Conservation (phyloP, 768 basidiomycete genomes). For the Trametes sanguinea region DNA sequence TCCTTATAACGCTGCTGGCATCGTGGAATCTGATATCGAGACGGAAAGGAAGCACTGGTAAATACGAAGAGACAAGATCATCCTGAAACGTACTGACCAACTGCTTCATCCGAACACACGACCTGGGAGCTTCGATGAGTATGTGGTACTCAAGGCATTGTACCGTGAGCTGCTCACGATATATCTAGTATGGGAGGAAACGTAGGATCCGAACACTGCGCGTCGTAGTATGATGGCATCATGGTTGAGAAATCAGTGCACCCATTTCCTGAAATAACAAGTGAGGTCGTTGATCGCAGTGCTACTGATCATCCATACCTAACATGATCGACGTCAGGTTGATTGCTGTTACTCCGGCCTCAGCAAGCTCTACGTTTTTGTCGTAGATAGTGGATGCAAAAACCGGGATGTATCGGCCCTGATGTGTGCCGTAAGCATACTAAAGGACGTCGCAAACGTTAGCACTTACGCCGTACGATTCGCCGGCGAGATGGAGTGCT, state of each 20-base stretch:
- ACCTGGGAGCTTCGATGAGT: constrained; percentile 18
- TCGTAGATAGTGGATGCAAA: constrained; percentile 53
- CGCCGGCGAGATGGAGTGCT: constrained; percentile 42
- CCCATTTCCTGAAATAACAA: constrained; percentile 42
- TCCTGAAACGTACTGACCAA: constrained; percentile 31
- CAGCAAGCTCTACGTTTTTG: constrained; percentile 43
- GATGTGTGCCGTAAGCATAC: background rate
- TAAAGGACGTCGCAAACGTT: background rate
- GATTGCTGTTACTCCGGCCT: constrained; percentile 50
- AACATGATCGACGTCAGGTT: constrained; percentile 54
- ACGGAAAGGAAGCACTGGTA: background rate
- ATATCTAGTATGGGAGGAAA: constrained; percentile 50
- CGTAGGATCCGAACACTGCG: constrained; percentile 52
- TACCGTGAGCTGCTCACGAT: constrained; percentile 31
- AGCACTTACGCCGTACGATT: constrained; percentile 53
- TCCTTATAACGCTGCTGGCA: constrained; percentile 43
- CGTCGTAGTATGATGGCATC: constrained; percentile 48
- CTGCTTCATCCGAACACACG: constrained; percentile 48
- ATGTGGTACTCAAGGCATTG: background rate
- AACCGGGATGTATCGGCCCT: constrained; percentile 56
- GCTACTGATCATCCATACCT: constrained; percentile 32
- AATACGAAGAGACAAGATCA: background rate
- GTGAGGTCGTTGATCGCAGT: background rate
- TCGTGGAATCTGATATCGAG: constrained; percentile 39
- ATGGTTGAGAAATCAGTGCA: constrained; percentile 43